These are phyloP conservation scores for Colletotrichum brevisporum DNA, from an alignment of 2,329 filamentous ascomycete species.

Conservation along the genomic window DNA sequence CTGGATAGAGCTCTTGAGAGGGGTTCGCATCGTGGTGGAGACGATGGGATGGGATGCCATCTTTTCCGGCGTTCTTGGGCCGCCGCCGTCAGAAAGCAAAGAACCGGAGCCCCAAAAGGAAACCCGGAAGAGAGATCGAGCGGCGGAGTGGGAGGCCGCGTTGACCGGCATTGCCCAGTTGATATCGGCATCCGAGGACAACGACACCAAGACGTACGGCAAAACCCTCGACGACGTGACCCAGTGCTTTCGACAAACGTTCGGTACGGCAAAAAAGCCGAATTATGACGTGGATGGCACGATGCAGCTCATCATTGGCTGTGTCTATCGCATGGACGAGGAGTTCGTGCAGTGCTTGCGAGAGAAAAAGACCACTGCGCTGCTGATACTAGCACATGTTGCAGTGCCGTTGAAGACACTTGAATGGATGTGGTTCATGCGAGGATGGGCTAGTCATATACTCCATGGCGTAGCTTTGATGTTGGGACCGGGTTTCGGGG, in stretches of 20 bases:
- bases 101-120: not conserved
- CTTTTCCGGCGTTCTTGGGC: conserved; percentile 37
- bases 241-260: conserved; percentile 26
- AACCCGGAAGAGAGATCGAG: not conserved
- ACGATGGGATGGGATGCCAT: conserved; percentile 39
- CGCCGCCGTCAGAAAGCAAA: not conserved
- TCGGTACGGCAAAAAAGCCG: conserved; percentile 32
- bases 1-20: conserved; percentile 41
- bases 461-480: conserved; percentile 27
- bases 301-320: conserved; percentile 39
- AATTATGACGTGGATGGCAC: conserved; percentile 6
- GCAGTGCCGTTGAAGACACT: conserved; percentile 40
- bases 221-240: conserved; percentile 8
- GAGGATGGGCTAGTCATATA: conserved; percentile 41
- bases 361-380: conserved; percentile 29
- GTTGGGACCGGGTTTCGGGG: conserved; percentile 14
- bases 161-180: conserved; percentile 29
- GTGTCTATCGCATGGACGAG: conserved; percentile 36
- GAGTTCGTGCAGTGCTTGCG: conserved; percentile 35
- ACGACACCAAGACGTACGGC: conserved; percentile 8
- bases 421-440: conserved; percentile 42
- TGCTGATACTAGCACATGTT: conserved; percentile 42
- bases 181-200: conserved; percentile 10
- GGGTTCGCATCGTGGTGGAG: conserved; percentile 41
- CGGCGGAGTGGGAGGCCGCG: conserved; percentile 38